Evolutionary conservation across 345 rosid genomes (phyloP).

Genomic region (Eucalyptus cloeziana): DNA sequence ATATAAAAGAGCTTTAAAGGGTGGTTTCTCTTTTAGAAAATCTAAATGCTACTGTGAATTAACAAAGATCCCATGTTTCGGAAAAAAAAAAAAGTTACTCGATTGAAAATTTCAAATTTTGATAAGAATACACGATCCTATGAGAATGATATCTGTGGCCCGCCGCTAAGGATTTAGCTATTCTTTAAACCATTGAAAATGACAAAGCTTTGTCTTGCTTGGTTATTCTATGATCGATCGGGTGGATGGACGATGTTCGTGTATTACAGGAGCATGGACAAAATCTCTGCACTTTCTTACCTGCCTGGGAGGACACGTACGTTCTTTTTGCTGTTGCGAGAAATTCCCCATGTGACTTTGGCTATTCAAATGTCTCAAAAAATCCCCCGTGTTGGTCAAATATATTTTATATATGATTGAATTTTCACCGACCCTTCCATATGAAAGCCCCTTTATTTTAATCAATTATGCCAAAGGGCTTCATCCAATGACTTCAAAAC

Average conservation of each 20-base stretch:
- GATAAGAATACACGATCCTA: accelerated
- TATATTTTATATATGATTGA: neutral
- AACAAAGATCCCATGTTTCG: neutral
- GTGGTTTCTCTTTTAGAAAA: neutral
- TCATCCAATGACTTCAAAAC: neutral
- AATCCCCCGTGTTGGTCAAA: neutral
- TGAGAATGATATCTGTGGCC: accelerated
- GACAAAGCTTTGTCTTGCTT: neutral
- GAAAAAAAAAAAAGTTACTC: accelerated
- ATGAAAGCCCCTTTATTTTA: neutral
- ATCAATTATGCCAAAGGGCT: neutral
- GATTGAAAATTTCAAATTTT: neutral
- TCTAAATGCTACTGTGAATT: neutral
- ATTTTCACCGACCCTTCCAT: neutral
- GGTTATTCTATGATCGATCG: neutral
- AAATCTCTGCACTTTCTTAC: neutral
- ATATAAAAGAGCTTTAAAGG: neutral
- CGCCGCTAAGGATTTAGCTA: neutral
- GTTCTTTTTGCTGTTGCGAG: neutral
- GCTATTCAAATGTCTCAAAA: neutral
- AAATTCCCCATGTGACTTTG: neutral
- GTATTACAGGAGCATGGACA: neutral
- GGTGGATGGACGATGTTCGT: neutral
- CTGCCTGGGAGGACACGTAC: neutral
- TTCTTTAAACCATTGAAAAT: neutral